Evolutionary conservation across 768 basidiomycete species (phyloP).

Genomic region (Lactarius sp.): DNA sequence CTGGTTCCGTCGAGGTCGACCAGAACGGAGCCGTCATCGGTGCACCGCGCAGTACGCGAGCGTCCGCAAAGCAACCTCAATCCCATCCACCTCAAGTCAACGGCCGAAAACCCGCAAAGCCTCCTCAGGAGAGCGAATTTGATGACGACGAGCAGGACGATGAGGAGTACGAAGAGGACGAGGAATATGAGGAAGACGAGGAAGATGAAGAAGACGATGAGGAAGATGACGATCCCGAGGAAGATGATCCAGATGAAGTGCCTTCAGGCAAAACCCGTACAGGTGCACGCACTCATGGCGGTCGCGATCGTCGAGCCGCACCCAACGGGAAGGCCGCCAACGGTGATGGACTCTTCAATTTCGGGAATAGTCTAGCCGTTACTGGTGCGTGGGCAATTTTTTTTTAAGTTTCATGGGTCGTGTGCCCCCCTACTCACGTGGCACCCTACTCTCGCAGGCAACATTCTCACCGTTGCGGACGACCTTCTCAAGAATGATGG

Average conservation of each 20-base stretch:
- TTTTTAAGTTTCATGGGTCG: constrained; percentile 15
- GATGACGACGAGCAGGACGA: constrained; percentile 61
- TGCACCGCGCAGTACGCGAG: constrained; percentile 19
- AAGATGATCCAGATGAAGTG: constrained; percentile 45
- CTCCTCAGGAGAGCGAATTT: constrained; percentile 53
- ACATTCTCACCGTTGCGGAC: constrained; percentile 97
- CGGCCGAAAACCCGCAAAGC: constrained; percentile 44
- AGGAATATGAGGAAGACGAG: constrained; percentile 51
- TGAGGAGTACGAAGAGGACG: constrained; percentile 49
- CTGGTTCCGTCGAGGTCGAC: constrained; percentile 95
- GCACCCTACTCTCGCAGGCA: constrained; percentile 51
- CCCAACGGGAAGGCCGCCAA: constrained; percentile 46
- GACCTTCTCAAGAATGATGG: constrained; percentile 98
- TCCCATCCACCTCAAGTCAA: constrained; percentile 33
- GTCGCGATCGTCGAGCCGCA: constrained; percentile 29
- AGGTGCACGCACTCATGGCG: constrained; percentile 28
- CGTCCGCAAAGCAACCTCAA: constrained; percentile 26
- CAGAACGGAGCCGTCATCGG: constrained; percentile 74
- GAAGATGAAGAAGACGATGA: constrained; percentile 68
- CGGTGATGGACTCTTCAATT: constrained; percentile 69
- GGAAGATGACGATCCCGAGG: constrained; percentile 64
- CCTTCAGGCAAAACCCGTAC: constrained; percentile 29
- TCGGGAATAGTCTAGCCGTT: constrained; percentile 79
- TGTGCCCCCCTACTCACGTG: constrained; percentile 16
- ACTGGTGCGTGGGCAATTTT: constrained; percentile 48